Evolutionary conservation across 1,284 basidiomycete genomes (phyloP), one percentile per base, ranked within the genome.

Genomic region (Sutorius eximius): DNA sequence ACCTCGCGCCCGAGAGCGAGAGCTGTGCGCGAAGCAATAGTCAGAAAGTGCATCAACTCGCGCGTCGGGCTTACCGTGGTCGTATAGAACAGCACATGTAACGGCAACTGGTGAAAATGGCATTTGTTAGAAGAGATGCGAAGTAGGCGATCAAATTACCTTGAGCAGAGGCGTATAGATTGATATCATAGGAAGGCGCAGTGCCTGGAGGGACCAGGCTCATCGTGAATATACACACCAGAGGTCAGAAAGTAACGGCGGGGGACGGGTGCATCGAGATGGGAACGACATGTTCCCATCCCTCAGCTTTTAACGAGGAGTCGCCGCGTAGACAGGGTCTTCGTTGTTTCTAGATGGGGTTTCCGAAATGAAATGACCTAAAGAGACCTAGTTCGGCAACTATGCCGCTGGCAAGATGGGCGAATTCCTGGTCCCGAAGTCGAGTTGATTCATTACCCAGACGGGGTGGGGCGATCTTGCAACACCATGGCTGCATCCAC

Each of bases 1-100:
- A 63, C 67, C 55, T 69, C 70, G 18, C 70, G 67, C 10, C 57
- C 48, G 45, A 72, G 46, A 22, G 53, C 33, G 36, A 72, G 66
- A 34, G 29, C 67, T 69, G 38, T 45, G 38, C 24, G 6, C 11
- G 24, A 45, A 29, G 41, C 27, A 34, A 49, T 6, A 5, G 38
- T 65, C 29, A 49, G 22, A 41, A 29, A 34, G 20, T 10, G 33
- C 13, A 10, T 24, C 33, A 3, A 42, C 30, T 18, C 29, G 27
- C 33, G 11, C 13, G 36, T 38, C 20, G 37, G 1, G 30, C 59
- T 53, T 47, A 65, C 67, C 59, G n/a, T 69, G 67, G 51, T 69
- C 67, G 27, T 69, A 72, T 16, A 69, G 45, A 47, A 52, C 70
- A 41, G 57, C 65, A 32, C 56, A 46, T 33, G 67, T 57, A 30